Evolutionary conservation across 2,329 filamentous ascomycete species (phyloP).

Genomic region (Ilyonectria sp.): DNA sequence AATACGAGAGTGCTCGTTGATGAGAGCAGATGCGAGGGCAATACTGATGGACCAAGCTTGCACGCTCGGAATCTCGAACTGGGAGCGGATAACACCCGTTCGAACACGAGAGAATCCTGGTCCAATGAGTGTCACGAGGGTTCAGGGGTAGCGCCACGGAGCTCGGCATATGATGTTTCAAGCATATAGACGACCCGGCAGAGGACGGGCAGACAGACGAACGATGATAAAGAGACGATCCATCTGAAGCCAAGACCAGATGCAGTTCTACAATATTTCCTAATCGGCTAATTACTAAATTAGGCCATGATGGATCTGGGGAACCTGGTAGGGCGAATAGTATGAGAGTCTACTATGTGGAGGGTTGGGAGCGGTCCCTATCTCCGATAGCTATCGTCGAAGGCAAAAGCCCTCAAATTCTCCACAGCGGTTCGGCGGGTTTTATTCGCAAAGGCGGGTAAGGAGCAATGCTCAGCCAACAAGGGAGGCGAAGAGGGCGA

Average conservation of each 20-base stretch:
- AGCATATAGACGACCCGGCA: constrained; percentile 9
- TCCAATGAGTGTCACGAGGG: constrained; percentile 9
- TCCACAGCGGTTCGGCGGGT: constrained; percentile 18
- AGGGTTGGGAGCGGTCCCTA: not conserved
- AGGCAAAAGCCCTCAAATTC: constrained; percentile 9
- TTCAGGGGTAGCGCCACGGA: constrained; percentile 3
- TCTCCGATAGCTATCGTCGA: not conserved
- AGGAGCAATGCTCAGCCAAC: constrained; percentile 4
- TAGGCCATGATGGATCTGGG: constrained; percentile 6
- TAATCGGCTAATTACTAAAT: not conserved
- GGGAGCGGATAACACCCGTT: not conserved
- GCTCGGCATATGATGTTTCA: constrained; percentile 19
- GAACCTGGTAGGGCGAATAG: constrained; percentile 1
- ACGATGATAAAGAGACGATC: not conserved
- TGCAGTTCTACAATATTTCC: not conserved
- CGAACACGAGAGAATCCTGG: constrained; percentile 7
- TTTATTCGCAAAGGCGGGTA: constrained; percentile 23
- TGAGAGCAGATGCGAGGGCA: not conserved
- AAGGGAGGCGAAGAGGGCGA: constrained; percentile 13
- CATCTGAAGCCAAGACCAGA: not conserved
- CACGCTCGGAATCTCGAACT: constrained; percentile 11
- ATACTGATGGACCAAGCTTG: constrained; percentile 7
- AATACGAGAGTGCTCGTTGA: not conserved
- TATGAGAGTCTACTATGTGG: not conserved
- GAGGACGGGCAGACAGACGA: constrained; percentile 1